Evolutionary conservation across 257 asterid genomes (phyloP).

Genomic region (Jasminum sambac): DNA sequence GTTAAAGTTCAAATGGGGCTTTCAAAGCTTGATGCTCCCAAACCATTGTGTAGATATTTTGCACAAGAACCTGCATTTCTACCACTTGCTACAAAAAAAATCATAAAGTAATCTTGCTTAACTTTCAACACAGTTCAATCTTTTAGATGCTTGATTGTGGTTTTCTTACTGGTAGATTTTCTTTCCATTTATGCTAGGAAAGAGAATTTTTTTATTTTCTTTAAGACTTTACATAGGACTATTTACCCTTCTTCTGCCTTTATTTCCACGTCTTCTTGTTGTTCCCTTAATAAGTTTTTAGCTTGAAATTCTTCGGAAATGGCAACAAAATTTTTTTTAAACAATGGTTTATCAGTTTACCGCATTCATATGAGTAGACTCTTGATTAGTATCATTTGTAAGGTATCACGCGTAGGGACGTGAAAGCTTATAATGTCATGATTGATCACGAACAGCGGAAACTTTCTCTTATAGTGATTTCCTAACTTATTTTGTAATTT

Average conservation of each 20-base stretch:
- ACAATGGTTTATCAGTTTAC: neutral
- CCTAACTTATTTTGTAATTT: constrained; percentile 11
- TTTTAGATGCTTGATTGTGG: neutral
- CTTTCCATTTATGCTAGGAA: neutral
- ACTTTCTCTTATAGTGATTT: constrained; percentile 57
- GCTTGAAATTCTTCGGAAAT: neutral
- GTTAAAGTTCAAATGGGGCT: neutral
- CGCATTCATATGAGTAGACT: constrained; percentile 35
- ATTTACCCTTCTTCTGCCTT: neutral
- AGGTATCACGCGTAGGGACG: constrained; percentile 74
- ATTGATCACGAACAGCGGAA: constrained; percentile 63
- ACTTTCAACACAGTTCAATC: neutral
- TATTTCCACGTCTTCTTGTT: neutral
- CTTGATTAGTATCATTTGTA: constrained; percentile 65
- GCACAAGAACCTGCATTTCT: neutral
- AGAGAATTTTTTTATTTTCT: neutral
- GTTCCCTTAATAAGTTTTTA: neutral
- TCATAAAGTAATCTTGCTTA: neutral
- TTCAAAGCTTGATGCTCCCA: neutral
- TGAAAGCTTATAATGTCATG: constrained; percentile 69
- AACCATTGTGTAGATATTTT: neutral
- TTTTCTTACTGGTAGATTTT: neutral
- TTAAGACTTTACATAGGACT: neutral
- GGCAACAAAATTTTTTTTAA: too few species aligned
- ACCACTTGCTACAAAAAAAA: neutral